Evolutionary conservation across 306 rosid species (phyloP).

Genomic region (Arachis stenosperma): DNA sequence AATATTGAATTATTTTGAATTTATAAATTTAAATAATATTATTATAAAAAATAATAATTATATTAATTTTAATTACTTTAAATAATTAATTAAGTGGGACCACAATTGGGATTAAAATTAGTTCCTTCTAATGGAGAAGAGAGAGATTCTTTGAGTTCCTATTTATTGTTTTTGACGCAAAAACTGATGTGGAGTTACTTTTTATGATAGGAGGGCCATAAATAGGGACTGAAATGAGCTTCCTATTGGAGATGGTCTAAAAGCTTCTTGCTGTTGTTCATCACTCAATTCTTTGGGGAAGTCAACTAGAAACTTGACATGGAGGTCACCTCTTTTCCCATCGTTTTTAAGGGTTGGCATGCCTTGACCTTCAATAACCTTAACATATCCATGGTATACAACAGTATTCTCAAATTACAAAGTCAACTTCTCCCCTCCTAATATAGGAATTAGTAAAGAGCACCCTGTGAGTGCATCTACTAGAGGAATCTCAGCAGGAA

Average conservation of each 20-base stretch:
- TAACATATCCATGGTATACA: conserved; percentile 70
- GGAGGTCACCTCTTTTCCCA: conserved; percentile 71
- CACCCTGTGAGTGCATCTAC: conserved; percentile 81
- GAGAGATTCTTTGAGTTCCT: no score
- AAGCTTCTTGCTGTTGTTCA: conserved; percentile 65
- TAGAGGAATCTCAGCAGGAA: conserved; percentile 81
- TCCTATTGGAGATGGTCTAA: neutral
- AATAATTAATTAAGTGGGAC: no score
- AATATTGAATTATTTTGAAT: no score
- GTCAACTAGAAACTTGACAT: conserved; percentile 60
- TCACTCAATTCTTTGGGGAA: conserved; percentile 64
- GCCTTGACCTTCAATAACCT: conserved; percentile 77
- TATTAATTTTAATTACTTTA: no score
- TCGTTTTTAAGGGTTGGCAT: conserved; percentile 64
- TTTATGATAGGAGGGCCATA: no score
- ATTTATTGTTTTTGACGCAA: no score
- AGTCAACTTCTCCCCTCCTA: conserved; percentile 73
- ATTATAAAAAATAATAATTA: no score
- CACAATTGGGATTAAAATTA: no score
- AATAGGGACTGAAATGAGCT: no score
- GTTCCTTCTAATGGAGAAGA: no score
- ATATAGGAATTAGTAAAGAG: conserved; percentile 67
- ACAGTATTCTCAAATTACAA: conserved; percentile 63
- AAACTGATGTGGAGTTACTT: no score
- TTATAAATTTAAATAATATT: no score